A percentile compares a stretch with the other conserved stretches of the same genome.
Evolutionary conservation across 352 stramenopile genomes (phyloP).

Genomic region (Pythium sp.): DNA sequence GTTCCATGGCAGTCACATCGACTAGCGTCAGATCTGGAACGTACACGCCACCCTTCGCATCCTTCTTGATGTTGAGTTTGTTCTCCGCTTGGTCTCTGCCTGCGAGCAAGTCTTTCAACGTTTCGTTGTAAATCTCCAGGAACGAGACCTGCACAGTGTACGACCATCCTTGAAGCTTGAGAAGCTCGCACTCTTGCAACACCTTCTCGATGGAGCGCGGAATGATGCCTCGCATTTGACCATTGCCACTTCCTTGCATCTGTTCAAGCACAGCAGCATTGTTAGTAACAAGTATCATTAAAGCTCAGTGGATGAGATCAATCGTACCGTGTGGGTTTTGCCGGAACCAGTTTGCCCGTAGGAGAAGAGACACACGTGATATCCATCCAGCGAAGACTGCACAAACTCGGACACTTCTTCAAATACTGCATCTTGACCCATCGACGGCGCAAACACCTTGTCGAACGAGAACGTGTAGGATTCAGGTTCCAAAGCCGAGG

Average conservation of each 20-base stretch:
- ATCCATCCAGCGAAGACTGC: slow-evolving; percentile 96
- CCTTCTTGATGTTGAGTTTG: slow-evolving; percentile 72
- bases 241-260: slow-evolving; percentile 97
- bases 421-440: slow-evolving; percentile 95
- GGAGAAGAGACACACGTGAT: slow-evolving; percentile 95
- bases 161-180: slow-evolving; percentile 87
- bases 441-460: slow-evolving; percentile 93
- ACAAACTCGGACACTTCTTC: slow-evolving; percentile 97
- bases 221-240: slow-evolving; percentile 96
- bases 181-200: slow-evolving; percentile 48
- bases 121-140: slow-evolving; percentile 99
- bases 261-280: slow-evolving; percentile 20
- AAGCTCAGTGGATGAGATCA: background rate
- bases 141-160: slow-evolving; percentile 97
- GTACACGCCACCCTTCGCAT: slow-evolving; percentile 56
- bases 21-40: slow-evolving; percentile 64
- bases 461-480: slow-evolving; percentile 93
- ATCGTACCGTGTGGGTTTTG: slow-evolving; percentile 91
- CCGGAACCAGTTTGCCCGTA: slow-evolving; percentile 94
- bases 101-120: slow-evolving; percentile 95
- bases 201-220: slow-evolving; percentile 97
- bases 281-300: slow-evolving; percentile 11
- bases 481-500: slow-evolving; percentile 35
- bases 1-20: slow-evolving; percentile 44
- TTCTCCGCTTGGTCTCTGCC: slow-evolving; percentile 49